Conservation (phyloP, 1,139 yeast species). For the Oligophagozyma castellii region DNA sequence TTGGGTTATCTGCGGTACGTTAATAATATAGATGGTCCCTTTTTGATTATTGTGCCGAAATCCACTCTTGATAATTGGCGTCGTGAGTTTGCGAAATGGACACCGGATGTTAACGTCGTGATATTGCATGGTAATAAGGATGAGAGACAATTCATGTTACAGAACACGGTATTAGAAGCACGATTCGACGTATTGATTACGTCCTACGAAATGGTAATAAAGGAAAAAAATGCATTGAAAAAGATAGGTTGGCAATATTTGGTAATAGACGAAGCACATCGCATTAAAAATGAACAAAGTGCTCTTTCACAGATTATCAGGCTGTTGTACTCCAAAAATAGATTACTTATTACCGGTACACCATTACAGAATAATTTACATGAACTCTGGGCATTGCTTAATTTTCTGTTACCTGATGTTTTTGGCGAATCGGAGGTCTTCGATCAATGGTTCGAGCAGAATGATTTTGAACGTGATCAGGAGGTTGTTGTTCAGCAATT, state of each 20-base stretch:
- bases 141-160: constrained; percentile 48
- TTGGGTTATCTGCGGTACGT: constrained; percentile 75
- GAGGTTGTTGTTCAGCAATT: constrained; percentile 73
- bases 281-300: constrained; percentile 89
- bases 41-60: constrained; percentile 84
- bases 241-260: constrained; percentile 90
- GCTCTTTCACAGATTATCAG: constrained; percentile 83
- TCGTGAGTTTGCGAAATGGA: constrained; percentile 87
- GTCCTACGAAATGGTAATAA: constrained; percentile 83
- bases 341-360: constrained; percentile 87
- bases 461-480: constrained; percentile 39
- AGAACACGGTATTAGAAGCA: constrained; percentile 46
- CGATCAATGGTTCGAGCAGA: constrained; percentile 71
- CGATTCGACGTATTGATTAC: constrained; percentile 83
- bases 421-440: constrained; percentile 83
- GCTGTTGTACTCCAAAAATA: constrained; percentile 67
- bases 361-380: constrained; percentile 91
- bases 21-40: constrained; percentile 77
- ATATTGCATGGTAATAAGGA: constrained; percentile 84
- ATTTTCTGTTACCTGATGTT: constrained; percentile 85
- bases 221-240: constrained; percentile 69
- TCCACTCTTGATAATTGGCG: constrained; percentile 94
- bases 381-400: constrained; percentile 89
- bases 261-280: constrained; percentile 91
- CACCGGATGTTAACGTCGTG: constrained; percentile 83